Conservation (phyloP, 176 grass and related monocot species). For the Saccharum officinarum region DNA sequence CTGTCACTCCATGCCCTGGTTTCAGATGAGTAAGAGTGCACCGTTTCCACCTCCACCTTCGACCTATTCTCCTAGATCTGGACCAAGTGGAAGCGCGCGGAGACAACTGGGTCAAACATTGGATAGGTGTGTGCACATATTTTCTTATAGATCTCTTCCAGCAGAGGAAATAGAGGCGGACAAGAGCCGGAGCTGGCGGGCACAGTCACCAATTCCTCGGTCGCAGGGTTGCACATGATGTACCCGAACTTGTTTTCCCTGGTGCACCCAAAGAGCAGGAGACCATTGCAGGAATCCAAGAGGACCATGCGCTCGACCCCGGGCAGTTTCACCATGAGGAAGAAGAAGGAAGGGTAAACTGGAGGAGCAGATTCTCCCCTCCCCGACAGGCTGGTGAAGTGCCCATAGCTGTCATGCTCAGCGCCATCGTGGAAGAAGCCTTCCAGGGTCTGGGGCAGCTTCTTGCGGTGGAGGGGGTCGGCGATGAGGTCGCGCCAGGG, state of each 20-base stretch:
- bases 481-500: slow-evolving; percentile 14
- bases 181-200: background rate
- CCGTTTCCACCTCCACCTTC: background rate
- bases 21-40: slow-evolving; percentile 3
- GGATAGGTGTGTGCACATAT: background rate
- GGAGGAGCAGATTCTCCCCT: no score
- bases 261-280: background rate
- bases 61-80: background rate
- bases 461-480: background rate
- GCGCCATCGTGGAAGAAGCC: background rate
- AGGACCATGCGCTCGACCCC: background rate
- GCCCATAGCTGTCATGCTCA: background rate
- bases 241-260: background rate
- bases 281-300: background rate
- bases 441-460: background rate
- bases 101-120: background rate
- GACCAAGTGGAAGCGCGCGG: background rate
- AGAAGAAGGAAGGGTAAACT: background rate
- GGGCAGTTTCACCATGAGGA: background rate
- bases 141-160: no score
- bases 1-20: background rate
- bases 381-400: background rate
- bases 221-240: background rate
- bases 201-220: background rate
- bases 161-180: background rate